Conservation (phyloP, 2,329 filamentous ascomycete genomes). For the Aspergillus alliaceus region DNA sequence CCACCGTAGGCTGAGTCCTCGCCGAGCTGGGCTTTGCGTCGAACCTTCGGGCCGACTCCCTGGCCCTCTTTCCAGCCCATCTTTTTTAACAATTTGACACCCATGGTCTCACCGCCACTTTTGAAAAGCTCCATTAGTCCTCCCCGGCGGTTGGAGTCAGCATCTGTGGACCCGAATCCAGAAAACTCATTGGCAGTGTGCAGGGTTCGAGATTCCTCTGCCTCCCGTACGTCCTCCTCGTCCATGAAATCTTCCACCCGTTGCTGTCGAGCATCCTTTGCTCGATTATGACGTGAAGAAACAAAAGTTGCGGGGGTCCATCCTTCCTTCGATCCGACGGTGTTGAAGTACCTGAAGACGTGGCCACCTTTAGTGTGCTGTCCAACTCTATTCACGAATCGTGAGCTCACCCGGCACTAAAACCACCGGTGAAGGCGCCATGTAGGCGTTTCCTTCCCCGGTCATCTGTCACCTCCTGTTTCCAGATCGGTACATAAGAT, state of each 20-base stretch:
- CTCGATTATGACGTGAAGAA: conserved; percentile 79
- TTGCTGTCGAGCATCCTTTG: conserved; percentile 65
- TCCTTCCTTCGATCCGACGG: conserved; percentile 96
- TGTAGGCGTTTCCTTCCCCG: conserved; percentile 86
- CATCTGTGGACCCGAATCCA: conserved; percentile 68
- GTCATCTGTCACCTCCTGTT: conserved; percentile 95
- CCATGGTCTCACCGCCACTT: conserved; percentile 77
- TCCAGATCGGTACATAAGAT: conserved; percentile 92
- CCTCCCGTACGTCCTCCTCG: conserved; percentile 88
- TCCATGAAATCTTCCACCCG: conserved; percentile 95
- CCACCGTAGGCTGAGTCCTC: conserved; percentile 45
- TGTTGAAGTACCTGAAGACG: conserved; percentile 84
- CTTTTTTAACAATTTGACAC: conserved; percentile 75
- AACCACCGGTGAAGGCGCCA: conserved; percentile 94
- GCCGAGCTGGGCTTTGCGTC: conserved; percentile 69
- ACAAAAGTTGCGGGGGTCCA: conserved; percentile 93
- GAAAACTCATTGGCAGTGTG: conserved; percentile 73
- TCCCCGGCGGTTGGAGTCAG: conserved; percentile 53
- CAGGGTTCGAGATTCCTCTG: conserved; percentile 72
- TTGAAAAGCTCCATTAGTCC: conserved; percentile 72
- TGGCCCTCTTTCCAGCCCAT: conserved; percentile 98
- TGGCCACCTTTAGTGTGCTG: conserved; percentile 33
- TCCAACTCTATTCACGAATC: conserved; percentile 28
- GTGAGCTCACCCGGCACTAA: conserved; percentile 80
- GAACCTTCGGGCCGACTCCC: conserved; percentile 84